Evolutionary conservation across 306 rosid genomes (phyloP).

Genomic region (Purshia tridentata): DNA sequence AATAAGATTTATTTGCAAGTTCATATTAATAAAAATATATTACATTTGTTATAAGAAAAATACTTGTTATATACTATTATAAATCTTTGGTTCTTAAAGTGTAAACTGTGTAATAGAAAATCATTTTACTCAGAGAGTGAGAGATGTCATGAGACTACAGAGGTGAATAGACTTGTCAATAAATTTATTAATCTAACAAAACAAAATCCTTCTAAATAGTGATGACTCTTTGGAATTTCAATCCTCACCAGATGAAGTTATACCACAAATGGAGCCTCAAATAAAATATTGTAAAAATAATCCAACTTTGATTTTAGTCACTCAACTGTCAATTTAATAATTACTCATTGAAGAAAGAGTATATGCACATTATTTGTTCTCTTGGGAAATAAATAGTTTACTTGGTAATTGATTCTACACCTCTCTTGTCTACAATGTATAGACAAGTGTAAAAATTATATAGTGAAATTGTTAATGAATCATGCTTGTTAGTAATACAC

Average conservation of each 20-base stretch:
- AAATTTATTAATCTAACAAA: too few species aligned
- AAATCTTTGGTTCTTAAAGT: too few species aligned
- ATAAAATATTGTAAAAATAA: too few species aligned
- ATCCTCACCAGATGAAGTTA: too few species aligned
- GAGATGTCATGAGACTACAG: too few species aligned
- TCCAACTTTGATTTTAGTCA: neutral
- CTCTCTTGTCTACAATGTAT: neutral
- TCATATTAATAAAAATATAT: neutral
- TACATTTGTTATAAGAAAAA: neutral
- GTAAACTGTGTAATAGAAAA: too few species aligned
- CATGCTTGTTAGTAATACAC: constrained; percentile 1
- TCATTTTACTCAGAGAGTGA: too few species aligned
- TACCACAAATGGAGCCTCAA: too few species aligned
- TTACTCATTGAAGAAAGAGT: too few species aligned
- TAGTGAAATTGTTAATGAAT: neutral
- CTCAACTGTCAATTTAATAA: neutral
- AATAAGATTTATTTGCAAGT: neutral
- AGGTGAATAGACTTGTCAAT: too few species aligned
- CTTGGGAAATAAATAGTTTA: constrained; percentile 1
- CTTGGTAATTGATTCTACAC: neutral
- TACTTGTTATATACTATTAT: neutral
- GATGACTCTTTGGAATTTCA: too few species aligned
- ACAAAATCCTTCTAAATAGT: too few species aligned
- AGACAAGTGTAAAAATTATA: neutral
- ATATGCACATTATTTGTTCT: neutral